Evolutionary conservation across 2,329 filamentous ascomycete genomes (phyloP), one percentile per base, ranked within the genome.

Genomic region (Elsinoe batatas): DNA sequence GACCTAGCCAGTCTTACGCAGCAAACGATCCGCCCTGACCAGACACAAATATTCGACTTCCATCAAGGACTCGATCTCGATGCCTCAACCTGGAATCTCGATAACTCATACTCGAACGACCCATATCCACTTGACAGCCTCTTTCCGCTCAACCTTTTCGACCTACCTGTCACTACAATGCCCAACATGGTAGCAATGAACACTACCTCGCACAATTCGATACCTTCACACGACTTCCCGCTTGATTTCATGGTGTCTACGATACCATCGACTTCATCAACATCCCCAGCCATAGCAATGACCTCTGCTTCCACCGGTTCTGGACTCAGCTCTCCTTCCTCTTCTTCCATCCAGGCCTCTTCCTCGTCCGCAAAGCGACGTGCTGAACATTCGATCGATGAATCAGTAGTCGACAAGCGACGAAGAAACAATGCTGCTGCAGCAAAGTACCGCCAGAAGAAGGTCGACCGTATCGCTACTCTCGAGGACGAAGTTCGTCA

Each of bases 391-490:
- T 3, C 35, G 3, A 11, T 35, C 13, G 35, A 51, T 20, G 47
- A 51, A 26, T 22, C 18, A 7, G 6, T 37, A 15, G 32, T 33
- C 37, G 47, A 10, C 63, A 84, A 84, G 68, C 80, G 83, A 32
- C 78, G 79, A 57, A 77, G 79, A 58, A 86, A 86, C 67, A 85
- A 82, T 12, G 74, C 84, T 57, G 83, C 83, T 15, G 83, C 83
- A 22, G 77, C 81, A 60, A 82, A 82, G 60, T 85, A 84, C 64
- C 79, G 83, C 26, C 82, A 86, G 65, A 84, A 83, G 68, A 78
- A 81, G 38, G 74, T 85, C 30, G 82, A 86, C 62, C 80, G 82
- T 60, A 80, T 85, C 69, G 70, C 69, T 32, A 76, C 78, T 57
- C 74, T 86, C 18, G 82, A 86, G 66, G 64, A 68, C 6, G 75